Evolutionary conservation across 306 rosid species (phyloP).

Genomic region (Gleditsia sinensis): DNA sequence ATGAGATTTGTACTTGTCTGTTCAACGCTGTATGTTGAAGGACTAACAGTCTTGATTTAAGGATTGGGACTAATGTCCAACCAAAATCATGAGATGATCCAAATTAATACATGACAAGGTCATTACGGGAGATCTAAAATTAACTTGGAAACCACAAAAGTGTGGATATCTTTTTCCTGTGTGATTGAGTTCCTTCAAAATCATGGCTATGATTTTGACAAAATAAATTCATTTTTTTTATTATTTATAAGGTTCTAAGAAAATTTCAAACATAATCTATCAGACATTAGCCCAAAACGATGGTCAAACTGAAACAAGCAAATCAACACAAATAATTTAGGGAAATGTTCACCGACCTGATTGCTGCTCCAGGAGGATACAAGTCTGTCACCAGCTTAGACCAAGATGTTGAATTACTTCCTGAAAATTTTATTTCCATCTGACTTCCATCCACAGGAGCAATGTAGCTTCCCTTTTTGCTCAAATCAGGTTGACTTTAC

Average conservation of each 20-base stretch:
- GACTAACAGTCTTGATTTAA: background rate
- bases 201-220: background rate
- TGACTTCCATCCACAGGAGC: slow-evolving; percentile 57
- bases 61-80: background rate
- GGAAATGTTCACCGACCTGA: slow-evolving; percentile 52
- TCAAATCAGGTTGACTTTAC: slow-evolving; percentile 94
- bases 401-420: slow-evolving; percentile 60
- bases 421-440: slow-evolving; percentile 45
- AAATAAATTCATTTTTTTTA: background rate
- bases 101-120: background rate
- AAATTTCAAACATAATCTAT: background rate
- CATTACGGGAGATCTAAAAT: background rate
- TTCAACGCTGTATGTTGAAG: background rate
- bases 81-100: background rate
- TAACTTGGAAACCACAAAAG: background rate
- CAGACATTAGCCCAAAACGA: background rate
- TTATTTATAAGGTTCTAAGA: background rate
- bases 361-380: slow-evolving; percentile 66
- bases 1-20: background rate
- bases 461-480: slow-evolving; percentile 64
- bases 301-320: background rate
- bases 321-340: background rate
- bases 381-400: slow-evolving; percentile 69
- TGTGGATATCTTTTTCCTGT: background rate
- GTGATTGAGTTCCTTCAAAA: background rate